These are phyloP conservation scores for Mycosphaerella sp. DNA, from an alignment of 2,329 filamentous ascomycete genomes.

Conservation along the genomic window DNA sequence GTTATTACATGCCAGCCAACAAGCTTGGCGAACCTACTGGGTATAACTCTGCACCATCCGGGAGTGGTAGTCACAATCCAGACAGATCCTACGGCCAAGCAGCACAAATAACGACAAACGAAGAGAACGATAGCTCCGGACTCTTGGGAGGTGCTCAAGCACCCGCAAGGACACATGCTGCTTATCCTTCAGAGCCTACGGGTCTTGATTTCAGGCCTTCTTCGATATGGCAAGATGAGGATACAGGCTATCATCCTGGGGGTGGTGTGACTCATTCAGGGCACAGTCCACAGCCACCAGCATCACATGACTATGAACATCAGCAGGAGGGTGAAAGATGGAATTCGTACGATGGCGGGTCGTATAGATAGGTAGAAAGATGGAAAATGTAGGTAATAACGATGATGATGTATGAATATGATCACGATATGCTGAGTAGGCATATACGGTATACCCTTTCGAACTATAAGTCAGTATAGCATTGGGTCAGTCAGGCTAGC, in stretches of 20 bases:
- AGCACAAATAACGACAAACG: not conserved
- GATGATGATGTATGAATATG: too few relatives aligned
- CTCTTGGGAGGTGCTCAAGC: conserved; percentile 24
- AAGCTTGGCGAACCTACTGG: conserved; percentile 13
- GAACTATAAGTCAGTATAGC: too few relatives aligned
- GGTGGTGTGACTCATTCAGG: conserved; percentile 1
- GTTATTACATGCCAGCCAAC: conserved; percentile 38
- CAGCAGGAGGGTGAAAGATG: conserved; percentile 4
- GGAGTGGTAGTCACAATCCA: too few relatives aligned
- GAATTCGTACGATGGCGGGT: conserved; percentile 13
- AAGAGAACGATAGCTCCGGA: conserved; percentile 27
- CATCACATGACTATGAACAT: too few relatives aligned
- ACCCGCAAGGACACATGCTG: conserved; percentile 7
- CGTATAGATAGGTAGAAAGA: conserved; percentile 3
- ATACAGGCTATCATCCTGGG: conserved; percentile 22
- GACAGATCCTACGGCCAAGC: not conserved
- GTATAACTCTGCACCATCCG: conserved; percentile 12
- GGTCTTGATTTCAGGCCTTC: conserved; percentile 15
- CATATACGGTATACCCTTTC: too few relatives aligned
- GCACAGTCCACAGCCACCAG: conserved; percentile 6
- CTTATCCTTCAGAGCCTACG: not conserved
- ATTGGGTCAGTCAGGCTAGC: too few relatives aligned
- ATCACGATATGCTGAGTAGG: not conserved
- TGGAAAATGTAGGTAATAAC: not conserved
- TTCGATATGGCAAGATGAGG: conserved; percentile 12